Evolutionary conservation across 805 yeast species (phyloP), one percentile per base, ranked within the genome.

Genomic region (Spathaspora arborariae): DNA sequence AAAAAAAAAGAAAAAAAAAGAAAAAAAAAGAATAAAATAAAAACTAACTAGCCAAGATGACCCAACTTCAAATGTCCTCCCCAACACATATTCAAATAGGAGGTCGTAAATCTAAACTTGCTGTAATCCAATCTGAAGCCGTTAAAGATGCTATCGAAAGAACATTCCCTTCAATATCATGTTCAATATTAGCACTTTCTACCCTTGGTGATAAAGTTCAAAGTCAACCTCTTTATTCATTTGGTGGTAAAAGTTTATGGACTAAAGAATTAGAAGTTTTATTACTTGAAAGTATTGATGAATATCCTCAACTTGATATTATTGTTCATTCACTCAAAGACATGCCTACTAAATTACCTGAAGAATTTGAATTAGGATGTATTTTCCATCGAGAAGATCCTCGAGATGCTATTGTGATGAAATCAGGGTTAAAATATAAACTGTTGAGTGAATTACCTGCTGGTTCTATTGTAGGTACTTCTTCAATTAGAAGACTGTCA

Each of bases 221-320:
- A 60, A 79, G 76, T 59, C 84, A 81, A 61, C 97, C 99, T 6
- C 73, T 94, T 42, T 94, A 92, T 65, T 80, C 96, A 3, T 94
- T 94, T 67, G 98, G 97, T 38, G 99, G 99, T 20, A 94, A 94
- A 64, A 82, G 97, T 0, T 65, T 94, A 20, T 94, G 99, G 99
- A 94, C 99, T 2, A 87, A 88, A 60, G 99, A 94, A 66, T 74
- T 94, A 47, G 99, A 94, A 67, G 83, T 82, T 20, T 69, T 90
- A 42, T 70, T 92, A 35, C 75, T 85, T 53, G 78, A 78, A 51
- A 72, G 77, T 40, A 75, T 81, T 20, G 91, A 85, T 22, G 71
- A 67, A 41, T 82, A 74, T 55, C 83, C 85, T 45, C 75, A 82
- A 65, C 73, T 92, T 42, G 97, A 94, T 63, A 70, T 92, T 67